phyloP scores from a whole-genome alignment of 2,329 filamentous ascomycete genomes.

The Clathrospora elynae region DNA sequence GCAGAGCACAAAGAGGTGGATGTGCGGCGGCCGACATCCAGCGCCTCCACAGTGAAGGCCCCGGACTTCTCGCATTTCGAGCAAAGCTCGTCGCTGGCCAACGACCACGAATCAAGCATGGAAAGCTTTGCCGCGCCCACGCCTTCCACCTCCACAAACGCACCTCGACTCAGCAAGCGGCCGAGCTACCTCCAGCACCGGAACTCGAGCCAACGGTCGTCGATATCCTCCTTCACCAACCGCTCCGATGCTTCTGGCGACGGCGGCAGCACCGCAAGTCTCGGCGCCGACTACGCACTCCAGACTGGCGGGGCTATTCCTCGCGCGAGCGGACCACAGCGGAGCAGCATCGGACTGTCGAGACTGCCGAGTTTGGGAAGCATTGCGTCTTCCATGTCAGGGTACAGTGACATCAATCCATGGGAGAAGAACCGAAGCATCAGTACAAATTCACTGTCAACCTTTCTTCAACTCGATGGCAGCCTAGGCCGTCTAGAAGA shows the following conservation, averaged over 20 bases:
- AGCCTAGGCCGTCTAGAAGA: conserved; percentile 64
- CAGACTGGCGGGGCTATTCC: conserved; percentile 80
- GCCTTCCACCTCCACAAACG: conserved; percentile 27
- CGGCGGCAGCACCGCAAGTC: conserved; percentile 72
- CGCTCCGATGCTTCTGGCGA: conserved; percentile 62
- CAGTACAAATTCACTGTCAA: conserved; percentile 45
- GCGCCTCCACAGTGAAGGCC: conserved; percentile 48
- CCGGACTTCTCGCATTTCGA: conserved; percentile 42
- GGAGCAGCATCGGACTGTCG: conserved; percentile 64
- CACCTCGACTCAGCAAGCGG: conserved; percentile 48
- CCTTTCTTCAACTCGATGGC: conserved; percentile 48
- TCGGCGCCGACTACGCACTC: conserved; percentile 79
- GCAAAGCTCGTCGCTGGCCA: conserved; percentile 36
- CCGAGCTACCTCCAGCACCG: conserved; percentile 63
- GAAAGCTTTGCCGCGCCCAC: conserved; percentile 32
- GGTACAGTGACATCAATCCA: conserved; percentile 54
- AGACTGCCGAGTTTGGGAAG: conserved; percentile 87
- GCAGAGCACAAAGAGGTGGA: conserved; percentile 27
- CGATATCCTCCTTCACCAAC: conserved; percentile 61
- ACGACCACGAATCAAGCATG: conserved; percentile 38
- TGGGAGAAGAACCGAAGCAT: conserved; percentile 51
- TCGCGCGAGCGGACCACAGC: conserved; percentile 41
- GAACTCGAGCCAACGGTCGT: conserved; percentile 63
- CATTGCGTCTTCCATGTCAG: conserved; percentile 75
- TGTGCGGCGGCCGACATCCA: conserved; percentile 43